phyloP scores from a whole-genome alignment of 2,329 filamentous ascomycete genomes.

The Penicillium capsulatum region DNA sequence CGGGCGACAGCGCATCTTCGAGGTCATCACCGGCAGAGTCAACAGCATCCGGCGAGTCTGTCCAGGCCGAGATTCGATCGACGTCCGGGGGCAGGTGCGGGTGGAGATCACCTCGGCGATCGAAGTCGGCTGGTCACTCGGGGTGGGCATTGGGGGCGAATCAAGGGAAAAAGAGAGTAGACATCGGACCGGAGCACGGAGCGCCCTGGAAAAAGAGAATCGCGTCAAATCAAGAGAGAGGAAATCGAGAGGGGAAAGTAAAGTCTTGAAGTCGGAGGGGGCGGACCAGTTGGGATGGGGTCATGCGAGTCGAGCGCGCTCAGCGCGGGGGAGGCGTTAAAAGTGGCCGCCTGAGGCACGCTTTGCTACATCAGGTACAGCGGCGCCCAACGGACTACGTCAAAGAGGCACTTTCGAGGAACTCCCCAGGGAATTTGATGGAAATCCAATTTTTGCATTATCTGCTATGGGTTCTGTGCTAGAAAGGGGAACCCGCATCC shows the following conservation, averaged over 20 bases:
- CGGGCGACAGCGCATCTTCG: constrained; percentile 28
- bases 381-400: background rate
- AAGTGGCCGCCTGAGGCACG: constrained; percentile 22
- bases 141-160: constrained; percentile 49
- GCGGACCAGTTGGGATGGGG: constrained; percentile 26
- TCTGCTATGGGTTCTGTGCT: constrained; percentile 8
- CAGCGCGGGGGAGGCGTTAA: constrained; percentile 36
- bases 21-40: constrained; percentile 23
- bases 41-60: constrained; percentile 28
- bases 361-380: constrained; percentile 14
- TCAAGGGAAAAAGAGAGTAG: constrained; percentile 29
- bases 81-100: constrained; percentile 50
- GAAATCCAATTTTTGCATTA: constrained; percentile 5
- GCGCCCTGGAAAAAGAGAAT: constrained; percentile 5
- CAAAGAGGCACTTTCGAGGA: no score
- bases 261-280: constrained; percentile 14
- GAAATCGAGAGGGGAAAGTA: constrained; percentile 6
- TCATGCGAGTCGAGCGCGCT: no score
- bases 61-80: constrained; percentile 33
- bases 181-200: constrained; percentile 32
- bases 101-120: constrained; percentile 43
- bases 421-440: no score
- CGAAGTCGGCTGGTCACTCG: constrained; percentile 42
- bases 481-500: constrained; percentile 8
- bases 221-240: constrained; percentile 5